Percentiles rank a stretch among this genome's conserved stretches.
phyloP scores from a whole-genome alignment of 805 yeast genomes.

The Teunomyces kruisii region DNA sequence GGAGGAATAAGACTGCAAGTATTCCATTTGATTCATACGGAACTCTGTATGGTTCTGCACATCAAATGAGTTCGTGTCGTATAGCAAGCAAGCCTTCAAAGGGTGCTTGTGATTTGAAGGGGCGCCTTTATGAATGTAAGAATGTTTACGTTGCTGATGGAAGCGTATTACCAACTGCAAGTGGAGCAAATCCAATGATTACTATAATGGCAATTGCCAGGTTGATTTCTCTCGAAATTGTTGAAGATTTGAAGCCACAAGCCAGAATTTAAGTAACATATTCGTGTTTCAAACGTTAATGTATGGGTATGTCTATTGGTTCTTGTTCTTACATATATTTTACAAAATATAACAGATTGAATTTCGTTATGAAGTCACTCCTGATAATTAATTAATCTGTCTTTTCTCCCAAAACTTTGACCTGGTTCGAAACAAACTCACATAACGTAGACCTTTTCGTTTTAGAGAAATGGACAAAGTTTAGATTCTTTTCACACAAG shows the following conservation, averaged over 20 bases:
- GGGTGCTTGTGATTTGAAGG: slow-evolving; percentile 26
- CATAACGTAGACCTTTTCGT: slow-evolving; percentile 24
- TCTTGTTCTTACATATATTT: too few species aligned
- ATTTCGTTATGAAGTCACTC: too few species aligned
- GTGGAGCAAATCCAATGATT: slow-evolving; percentile 30
- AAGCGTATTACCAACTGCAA: slow-evolving; percentile 29
- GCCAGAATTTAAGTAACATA: background rate
- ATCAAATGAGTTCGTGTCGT: slow-evolving; percentile 28
- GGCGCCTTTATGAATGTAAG: slow-evolving; percentile 24
- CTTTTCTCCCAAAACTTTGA: slow-evolving; percentile 18
- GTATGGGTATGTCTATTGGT: background rate
- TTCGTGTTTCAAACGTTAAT: background rate
- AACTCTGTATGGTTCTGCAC: slow-evolving; percentile 28
- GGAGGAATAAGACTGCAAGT: slow-evolving; percentile 31
- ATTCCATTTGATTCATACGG: slow-evolving; percentile 29
- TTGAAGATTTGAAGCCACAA: slow-evolving; percentile 15
- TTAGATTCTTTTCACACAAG: slow-evolving; percentile 24
- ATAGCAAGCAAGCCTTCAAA: slow-evolving; percentile 24
- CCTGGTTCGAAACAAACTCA: slow-evolving; percentile 26
- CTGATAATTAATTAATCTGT: background rate
- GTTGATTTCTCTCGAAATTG: slow-evolving; percentile 18
- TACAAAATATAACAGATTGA: too few species aligned
- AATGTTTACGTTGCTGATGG: slow-evolving; percentile 29
- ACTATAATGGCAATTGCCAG: slow-evolving; percentile 25
- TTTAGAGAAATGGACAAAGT: slow-evolving; percentile 24